Evolutionary conservation across 192 early-diverging fungal species (phyloP), one percentile per base, ranked within the genome.

Genomic region (Obelidium mucronatum): DNA sequence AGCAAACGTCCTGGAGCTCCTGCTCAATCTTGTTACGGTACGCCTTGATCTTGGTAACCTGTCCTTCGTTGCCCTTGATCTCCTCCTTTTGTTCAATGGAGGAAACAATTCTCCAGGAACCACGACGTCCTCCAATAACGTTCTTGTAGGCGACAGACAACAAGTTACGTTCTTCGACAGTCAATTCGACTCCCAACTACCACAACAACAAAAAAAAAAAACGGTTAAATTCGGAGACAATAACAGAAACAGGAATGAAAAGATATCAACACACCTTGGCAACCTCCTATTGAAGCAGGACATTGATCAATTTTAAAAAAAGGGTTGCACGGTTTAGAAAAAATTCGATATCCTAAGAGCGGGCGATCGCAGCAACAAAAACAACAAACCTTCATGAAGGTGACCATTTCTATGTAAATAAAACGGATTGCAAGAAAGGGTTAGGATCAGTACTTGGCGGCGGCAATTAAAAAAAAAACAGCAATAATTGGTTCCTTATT

Each of bases 31-130:
- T 96, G 78, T 85, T 73, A 81, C 97, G 95, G 90, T 98, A 98
- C 65, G 89, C 88, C 89, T 93, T 94, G 87, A 98, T 96, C 87
- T 94, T 92, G 74, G 90, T 87, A 73, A 97, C 96, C 80, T 99
- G 95, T 63, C 83, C 80, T 53, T 89, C 85, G 84, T 97, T 96
- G 73, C 94, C 95, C 89, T 96, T 95, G 78, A 84, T 90, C 83
- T 95, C 92, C 89, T 99, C 97, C 94, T 98, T 99, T 85, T 95
- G 92, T 88, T 99, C 97, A 80, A 99, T 99, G 73, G 97, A 99
- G 72, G 96, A 99, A 17, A 98, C 95, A 82, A 99, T 98, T 85
- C 96, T 90, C 96, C 96, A 98, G 68, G 97, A 98, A 54, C 96
- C 97, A 91, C 96, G 94, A 79, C 96, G 95, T 68, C 96, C 94